Conservation (phyloP, 164 flowering plant genomes). For the Magnolia officinalis region DNA sequence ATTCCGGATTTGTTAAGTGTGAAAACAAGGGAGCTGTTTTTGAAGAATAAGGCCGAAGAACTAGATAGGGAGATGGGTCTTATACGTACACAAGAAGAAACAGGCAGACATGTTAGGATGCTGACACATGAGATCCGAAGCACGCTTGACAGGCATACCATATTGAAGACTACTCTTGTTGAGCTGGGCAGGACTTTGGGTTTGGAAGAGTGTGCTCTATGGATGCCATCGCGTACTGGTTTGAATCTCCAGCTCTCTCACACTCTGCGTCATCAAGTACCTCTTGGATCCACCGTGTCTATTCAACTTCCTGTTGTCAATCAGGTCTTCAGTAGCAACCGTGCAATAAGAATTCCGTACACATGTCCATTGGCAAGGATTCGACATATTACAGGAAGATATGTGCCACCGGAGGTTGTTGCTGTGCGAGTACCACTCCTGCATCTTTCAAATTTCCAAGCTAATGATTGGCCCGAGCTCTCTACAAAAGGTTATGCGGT, state of each 20-base stretch:
- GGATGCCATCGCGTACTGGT: conserved; percentile 68
- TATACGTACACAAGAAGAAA: conserved; percentile 67
- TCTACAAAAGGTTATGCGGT: conserved; percentile 62
- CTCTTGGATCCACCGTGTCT: conserved; percentile 47
- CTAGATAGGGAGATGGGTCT: conserved; percentile 75
- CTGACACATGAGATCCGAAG: conserved; percentile 81
- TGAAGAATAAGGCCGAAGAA: conserved; percentile 61
- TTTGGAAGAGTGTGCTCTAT: conserved; percentile 67
- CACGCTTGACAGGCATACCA: conserved; percentile 67
- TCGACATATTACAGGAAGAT: conserved; percentile 44
- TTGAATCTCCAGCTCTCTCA: conserved; percentile 51
- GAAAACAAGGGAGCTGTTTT: conserved; percentile 53
- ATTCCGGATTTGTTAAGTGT: conserved; percentile 70
- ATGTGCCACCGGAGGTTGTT: conserved; percentile 62
- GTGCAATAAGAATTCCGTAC: conserved; percentile 51
- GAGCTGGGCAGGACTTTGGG: conserved; percentile 65
- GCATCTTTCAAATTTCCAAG: conserved; percentile 59
- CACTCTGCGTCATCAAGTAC: conserved; percentile 43
- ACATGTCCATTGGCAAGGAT: conserved; percentile 56
- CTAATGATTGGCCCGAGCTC: conserved; percentile 61
- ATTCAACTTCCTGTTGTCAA: conserved; percentile 52
- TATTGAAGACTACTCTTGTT: conserved; percentile 70
- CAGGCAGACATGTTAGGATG: conserved; percentile 84
- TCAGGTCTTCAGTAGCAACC: conserved; percentile 54
- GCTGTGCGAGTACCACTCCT: conserved; percentile 76